Base-by-base conservation (phyloP, 805 yeast genomes). In the Monosporozyma siamensis region DNA sequence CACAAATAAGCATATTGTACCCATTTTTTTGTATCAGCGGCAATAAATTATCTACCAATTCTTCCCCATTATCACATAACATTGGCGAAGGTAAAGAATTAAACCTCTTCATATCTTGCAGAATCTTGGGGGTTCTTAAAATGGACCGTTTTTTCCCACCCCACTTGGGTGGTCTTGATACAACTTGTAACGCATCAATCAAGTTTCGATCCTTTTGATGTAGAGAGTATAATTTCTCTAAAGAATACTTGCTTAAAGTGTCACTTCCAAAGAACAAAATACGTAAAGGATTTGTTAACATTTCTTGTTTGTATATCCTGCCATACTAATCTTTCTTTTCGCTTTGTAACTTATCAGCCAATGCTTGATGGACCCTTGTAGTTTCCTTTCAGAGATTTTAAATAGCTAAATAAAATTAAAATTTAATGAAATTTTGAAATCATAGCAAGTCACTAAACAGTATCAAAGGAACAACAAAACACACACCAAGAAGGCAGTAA, bases 181-280 rank as follows among this genome's bases (percentile, higher is more conserved):
- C 72, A 9, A 84, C 72, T 47, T 83, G 83, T 3, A 86, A 58
- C 2, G 56, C 36, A 44, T 58, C 45, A 21, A 68, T 46, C 6
- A 45, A 55, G 31, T 39, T 49, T 38, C 32, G 49, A 31, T 29
- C 9, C 14, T 2, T 36, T 25, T 44, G 41, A 34, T 50, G 43
- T 18, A 63, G 45, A 25, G 54, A 54, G 3, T 68, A 50, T 18
- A 41, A 20, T 9, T 23, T 26, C 18, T 23, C 9, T 9, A 41
- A 18, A 10, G 44, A 36, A n/a, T 36, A 25, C 20, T 30, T 22
- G 11, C 40, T 35, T 20, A 27, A 41, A 18, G 22, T 20, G 35
- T 86, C 95, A 1, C 88, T 75, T 0, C 95, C 95, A 59, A 86
- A 86, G 54, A 76, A 83, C 1, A 87, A 84, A 8, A 85, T 48